A percentile compares a stretch with the other conserved stretches of the same genome.
phyloP scores from a whole-genome alignment of 352 stramenopile genomes.

The Globisporangium spiculum region DNA sequence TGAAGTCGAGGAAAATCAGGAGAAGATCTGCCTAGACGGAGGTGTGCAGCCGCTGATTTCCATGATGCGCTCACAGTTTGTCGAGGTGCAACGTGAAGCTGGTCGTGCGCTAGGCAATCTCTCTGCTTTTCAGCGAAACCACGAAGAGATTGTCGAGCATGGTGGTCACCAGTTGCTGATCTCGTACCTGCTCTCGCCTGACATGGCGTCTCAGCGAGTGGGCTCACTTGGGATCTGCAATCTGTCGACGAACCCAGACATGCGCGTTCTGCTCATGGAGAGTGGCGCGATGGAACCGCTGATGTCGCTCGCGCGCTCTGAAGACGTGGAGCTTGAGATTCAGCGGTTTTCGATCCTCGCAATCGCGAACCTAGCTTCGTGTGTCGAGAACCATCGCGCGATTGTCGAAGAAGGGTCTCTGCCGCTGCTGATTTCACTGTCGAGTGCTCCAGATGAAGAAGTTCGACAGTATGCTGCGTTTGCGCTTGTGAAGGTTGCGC shows the following conservation, averaged over 20 bases:
- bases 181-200: slow-evolving; percentile 93
- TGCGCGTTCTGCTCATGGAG: slow-evolving; percentile 91
- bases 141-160: slow-evolving; percentile 89
- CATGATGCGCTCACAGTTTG: slow-evolving; percentile 95
- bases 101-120: slow-evolving; percentile 93
- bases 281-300: slow-evolving; percentile 93
- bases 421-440: slow-evolving; percentile 93
- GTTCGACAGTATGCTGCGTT: slow-evolving; percentile 95
- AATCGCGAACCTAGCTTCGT: slow-evolving; percentile 94
- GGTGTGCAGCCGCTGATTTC: slow-evolving; percentile 90
- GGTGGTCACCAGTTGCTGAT: slow-evolving; percentile 94
- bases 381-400: slow-evolving; percentile 90
- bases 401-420: slow-evolving; percentile 95
- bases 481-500: slow-evolving; percentile 93
- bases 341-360: slow-evolving; percentile 92
- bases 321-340: slow-evolving; percentile 95
- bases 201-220: slow-evolving; percentile 92
- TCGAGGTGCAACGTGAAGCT: slow-evolving; percentile 92
- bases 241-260: slow-evolving; percentile 88
- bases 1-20: slow-evolving; percentile 94
- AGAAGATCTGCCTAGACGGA: slow-evolving; percentile 91
- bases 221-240: slow-evolving; percentile 95
- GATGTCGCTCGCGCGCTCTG: slow-evolving; percentile 91
- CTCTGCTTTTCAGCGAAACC: slow-evolving; percentile 85
- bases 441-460: slow-evolving; percentile 91